Evolutionary conservation across 768 basidiomycete genomes (phyloP), one percentile per base, ranked within the genome.

Genomic region (Mycena floridula): DNA sequence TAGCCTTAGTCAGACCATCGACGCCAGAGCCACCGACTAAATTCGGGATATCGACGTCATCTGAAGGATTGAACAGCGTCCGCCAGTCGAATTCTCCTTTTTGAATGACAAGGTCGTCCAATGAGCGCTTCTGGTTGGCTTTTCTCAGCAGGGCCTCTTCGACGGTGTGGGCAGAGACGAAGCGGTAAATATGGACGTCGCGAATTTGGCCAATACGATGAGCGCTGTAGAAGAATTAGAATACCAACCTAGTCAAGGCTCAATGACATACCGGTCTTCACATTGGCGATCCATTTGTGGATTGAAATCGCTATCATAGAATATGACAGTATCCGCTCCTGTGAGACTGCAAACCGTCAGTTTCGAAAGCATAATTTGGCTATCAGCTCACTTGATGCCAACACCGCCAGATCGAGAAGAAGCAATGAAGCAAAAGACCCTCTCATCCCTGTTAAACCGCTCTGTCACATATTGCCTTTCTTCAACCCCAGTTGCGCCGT

Each of bases 221-320:
- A 0, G 94, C 95, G 38, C 94, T 89, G 50, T 6, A 15, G 42
- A 36, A 28, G 24, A 36, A 20, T 37, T 26, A 36, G 27, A 35
- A 23, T n/a, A 24, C 3, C 13, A 12, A 7, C 2, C n/a, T 28
- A 25, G 15, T 13, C 22, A 25, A 1, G 26, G 42, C 7, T 4
- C 39, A 25, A 27, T 35, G n/a, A 54, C 76, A 49, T 58, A 84
- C 83, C 86, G 75, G 63, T 97, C 95, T 64, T 94, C 90, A 54
- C 96, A 97, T 59, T 99, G 95, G 37, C 87, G 73, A 61, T 99
- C 95, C 89, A 95, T 96, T 60, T 96, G 94, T 1, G 94, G 94
- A 55, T 91, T 92, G 71, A 95, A 96, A 61, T 96, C 93, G 48
- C 89, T 90, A 58, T 97, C 95, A 57, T 95, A 98, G 62, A 99